A percentile compares a stretch with the other conserved stretches of the same genome.
Evolutionary conservation across 1,284 basidiomycete genomes (phyloP).

Genomic region (Anthracocystis panici-leucophaei): DNA sequence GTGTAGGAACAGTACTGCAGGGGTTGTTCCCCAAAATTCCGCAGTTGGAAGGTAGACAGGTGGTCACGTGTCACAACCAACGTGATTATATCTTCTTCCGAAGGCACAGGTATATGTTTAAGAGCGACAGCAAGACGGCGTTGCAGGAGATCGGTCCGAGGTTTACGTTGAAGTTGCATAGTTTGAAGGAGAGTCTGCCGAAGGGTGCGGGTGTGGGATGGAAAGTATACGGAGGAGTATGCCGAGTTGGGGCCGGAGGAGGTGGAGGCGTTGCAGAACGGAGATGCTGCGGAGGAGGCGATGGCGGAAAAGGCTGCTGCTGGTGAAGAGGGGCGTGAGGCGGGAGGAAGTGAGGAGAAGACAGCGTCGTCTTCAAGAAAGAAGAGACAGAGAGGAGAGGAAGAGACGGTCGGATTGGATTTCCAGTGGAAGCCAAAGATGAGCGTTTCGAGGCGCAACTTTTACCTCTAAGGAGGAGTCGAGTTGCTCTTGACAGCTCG

Average conservation of each 20-base stretch:
- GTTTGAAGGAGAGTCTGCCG: conserved; percentile 88
- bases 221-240: conserved; percentile 71
- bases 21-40: conserved; percentile 94
- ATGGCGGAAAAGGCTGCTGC: conserved; percentile 2
- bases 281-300: conserved; percentile 9
- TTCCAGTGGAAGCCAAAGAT: conserved; percentile 69
- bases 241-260: conserved; percentile 62
- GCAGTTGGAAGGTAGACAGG: conserved; percentile 95
- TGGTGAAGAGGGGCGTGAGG: not conserved
- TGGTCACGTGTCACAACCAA: conserved; percentile 97
- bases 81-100: conserved; percentile 98
- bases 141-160: conserved; percentile 98
- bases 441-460: conserved; percentile 59
- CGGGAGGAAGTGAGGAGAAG: not conserved
- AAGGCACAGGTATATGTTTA: conserved; percentile 93
- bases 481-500: not conserved
- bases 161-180: conserved; percentile 93
- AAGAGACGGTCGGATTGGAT: conserved; percentile 53
- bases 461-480: conserved; percentile 44
- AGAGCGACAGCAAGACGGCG: conserved; percentile 81
- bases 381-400: conserved; percentile 49
- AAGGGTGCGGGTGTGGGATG: conserved; percentile 74
- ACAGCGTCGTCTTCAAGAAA: conserved; percentile 13
- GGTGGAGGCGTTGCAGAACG: conserved; percentile 27
- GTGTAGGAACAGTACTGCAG: conserved; percentile 92